A percentile compares a stretch with the other conserved stretches of the same genome.
Evolutionary conservation across 2,329 filamentous ascomycete species (phyloP).

Genomic region (Ceratocystis cubensis): DNA sequence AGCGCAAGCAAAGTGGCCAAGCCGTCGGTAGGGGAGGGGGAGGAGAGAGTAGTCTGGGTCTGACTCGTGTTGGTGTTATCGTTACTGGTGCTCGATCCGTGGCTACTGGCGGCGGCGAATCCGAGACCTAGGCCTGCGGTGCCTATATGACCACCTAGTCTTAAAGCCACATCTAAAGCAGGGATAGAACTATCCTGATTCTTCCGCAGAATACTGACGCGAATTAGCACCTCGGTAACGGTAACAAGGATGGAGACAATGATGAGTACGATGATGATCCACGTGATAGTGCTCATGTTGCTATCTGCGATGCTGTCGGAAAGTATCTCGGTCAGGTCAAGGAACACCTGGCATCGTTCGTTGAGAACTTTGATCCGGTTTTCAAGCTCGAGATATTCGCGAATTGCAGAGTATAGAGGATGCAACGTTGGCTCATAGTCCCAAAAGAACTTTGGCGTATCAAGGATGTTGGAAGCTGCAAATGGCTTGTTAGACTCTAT

Average conservation of each 20-base stretch:
- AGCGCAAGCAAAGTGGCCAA: slow-evolving; percentile 34
- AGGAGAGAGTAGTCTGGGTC: no score
- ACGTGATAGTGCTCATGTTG: slow-evolving; percentile 92
- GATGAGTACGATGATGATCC: slow-evolving; percentile 96
- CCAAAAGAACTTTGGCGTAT: slow-evolving; percentile 97
- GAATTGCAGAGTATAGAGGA: slow-evolving; percentile 84
- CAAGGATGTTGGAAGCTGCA: slow-evolving; percentile 82
- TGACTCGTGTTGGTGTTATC: no score
- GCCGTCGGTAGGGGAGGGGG: slow-evolving; percentile 27
- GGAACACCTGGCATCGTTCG: slow-evolving; percentile 88
- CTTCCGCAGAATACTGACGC: slow-evolving; percentile 61
- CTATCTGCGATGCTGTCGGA: slow-evolving; percentile 84
- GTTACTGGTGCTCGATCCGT: slow-evolving; percentile 27
- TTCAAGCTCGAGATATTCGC: slow-evolving; percentile 96
- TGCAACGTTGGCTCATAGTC: slow-evolving; percentile 90
- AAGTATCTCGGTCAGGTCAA: slow-evolving; percentile 89
- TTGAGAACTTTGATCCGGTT: slow-evolving; percentile 93
- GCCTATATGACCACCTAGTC: no score
- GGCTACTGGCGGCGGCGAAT: slow-evolving; percentile 20
- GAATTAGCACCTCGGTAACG: slow-evolving; percentile 72
- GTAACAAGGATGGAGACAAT: slow-evolving; percentile 83
- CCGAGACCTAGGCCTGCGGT: no score
- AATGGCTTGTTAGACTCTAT: not conserved
- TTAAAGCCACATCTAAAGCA: no score
- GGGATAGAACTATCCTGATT: slow-evolving; percentile 20